Base-by-base conservation (phyloP, 192 early-diverging fungal genomes). In the Lobosporangium transversale region DNA sequence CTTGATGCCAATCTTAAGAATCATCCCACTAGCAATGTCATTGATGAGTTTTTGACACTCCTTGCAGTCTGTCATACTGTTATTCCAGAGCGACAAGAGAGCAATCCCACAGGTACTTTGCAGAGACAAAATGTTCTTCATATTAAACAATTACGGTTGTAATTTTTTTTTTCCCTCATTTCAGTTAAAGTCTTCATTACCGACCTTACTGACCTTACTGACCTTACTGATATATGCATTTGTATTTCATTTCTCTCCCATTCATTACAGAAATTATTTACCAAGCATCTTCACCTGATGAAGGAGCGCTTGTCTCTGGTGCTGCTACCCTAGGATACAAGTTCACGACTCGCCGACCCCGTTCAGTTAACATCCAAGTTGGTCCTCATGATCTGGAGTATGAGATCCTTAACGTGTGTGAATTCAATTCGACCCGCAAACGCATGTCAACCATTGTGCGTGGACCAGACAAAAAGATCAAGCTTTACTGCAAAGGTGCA, bases 371-470 rank as follows among this genome's bases (percentile, higher is more conserved):
- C 40, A 79, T 86, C 40, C 61, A 35, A 9, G 79, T 83, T 37
- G 79, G 75, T 44, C 76, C 70, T 14, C 17, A 54, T 20, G 85
- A 86, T 30, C 27, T 66, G 35, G 94, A 97, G 69, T 98, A 89
- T 69, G 94, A 97, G 80, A 89, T 99, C 33, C 82, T 99, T 21
- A 95, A 96, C 61, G 91, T 98, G 65, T 95, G 94, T 80, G 98
- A 99, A 85, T 99, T 99, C 86, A 97, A 99, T 80, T 95, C 94
- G 45, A 97, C 95, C n/a, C 88, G 98, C 43, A 99, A 99, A 78
- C 88, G 98, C 58, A 99, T 99, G 98, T 95, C 94, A 8, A 93
- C 93, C 6, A 81, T 99, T 33, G 87, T 98, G 26, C 90, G 95
- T 12, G 86, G 88, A 12, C 93, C 96, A 2, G 92, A 97, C 37